Conservation (phyloP, 768 basidiomycete genomes). For the Pisolithus albus region DNA sequence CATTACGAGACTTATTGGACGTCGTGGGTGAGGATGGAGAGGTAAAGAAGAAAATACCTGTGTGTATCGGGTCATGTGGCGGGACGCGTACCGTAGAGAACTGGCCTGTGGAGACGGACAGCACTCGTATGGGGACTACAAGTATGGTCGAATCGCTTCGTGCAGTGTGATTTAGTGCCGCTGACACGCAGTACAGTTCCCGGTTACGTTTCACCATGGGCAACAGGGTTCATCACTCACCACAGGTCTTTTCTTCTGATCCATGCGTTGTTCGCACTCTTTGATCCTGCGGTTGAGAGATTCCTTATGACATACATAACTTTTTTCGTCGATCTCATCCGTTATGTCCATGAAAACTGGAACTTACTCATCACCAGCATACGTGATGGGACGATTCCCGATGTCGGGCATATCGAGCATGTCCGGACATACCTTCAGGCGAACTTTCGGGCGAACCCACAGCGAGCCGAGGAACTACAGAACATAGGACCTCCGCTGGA, state of each 20-base stretch:
- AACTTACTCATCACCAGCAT: constrained; percentile 6
- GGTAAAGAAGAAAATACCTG: not conserved
- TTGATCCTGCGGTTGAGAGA: constrained; percentile 4
- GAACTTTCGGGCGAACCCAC: constrained; percentile 5
- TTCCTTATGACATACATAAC: constrained; percentile 1
- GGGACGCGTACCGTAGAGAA: not conserved
- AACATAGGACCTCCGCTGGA: not conserved
- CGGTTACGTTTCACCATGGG: constrained; percentile 7
- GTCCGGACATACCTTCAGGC: constrained; percentile 8
- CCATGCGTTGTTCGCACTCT: constrained; percentile 13
- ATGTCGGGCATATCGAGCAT: constrained; percentile 8
- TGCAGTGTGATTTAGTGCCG: too few relatives aligned
- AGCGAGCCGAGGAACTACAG: constrained; percentile 2
- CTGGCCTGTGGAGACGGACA: not conserved
- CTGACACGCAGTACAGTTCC: too few relatives aligned
- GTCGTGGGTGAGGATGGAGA: not conserved
- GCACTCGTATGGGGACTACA: not conserved
- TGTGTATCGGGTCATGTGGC: not conserved
- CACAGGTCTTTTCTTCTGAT: constrained; percentile 11
- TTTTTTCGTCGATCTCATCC: constrained; percentile 9
- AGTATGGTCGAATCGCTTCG: not conserved
- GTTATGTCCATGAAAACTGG: constrained; percentile 8
- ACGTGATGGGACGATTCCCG: constrained; percentile 6
- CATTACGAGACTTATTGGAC: not conserved
- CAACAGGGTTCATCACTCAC: constrained; percentile 5